Base-by-base conservation (phyloP, 805 yeast genomes). In the Yamadazyma scolyti region DNA sequence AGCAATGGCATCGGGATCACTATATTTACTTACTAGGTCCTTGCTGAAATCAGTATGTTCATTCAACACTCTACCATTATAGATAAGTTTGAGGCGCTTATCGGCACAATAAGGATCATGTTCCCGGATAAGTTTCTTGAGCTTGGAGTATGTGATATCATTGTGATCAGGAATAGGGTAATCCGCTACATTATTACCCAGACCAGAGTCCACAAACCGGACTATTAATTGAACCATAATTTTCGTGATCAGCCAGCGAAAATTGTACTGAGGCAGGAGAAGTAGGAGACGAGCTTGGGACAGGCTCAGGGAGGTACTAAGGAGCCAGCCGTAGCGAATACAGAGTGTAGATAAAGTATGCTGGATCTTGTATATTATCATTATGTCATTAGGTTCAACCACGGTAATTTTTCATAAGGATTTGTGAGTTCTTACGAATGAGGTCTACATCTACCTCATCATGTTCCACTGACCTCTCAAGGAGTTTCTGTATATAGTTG, bases 11-110 rank as follows among this genome's bases (percentile, higher is more conserved):
- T 16, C 28, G 11, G 20, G 19, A 23, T 31, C 30, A 9, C 20
- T 38, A 11, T 27, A 30, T 19, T 34, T 33, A 8, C 20, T 28
- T n/a, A 32, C 6, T 6, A 38, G 10, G 11, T 79, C 84, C 13
- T 58, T 60, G 16, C 59, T 64, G 43, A 82, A 69, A 46, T 77
- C 70, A 1, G 81, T 73, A 16, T 65, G 55, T 29, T 76, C 78
- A 27, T 70, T 68, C 28, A 84, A 56, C 2, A 83, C 81, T 29
- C 75, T 64, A 10, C 95, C 95, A 40, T 74, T 76, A 49, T 77
- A 75, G 20, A 84, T 79, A 37, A 84, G 66, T 36, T 86, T 67
- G 20, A 84, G 61, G 45, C 89, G 56, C 26, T 71, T 62, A 26
- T 66, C 68, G 9, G 53, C 21, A 34, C 58, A 50, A 10, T 36